Conservation (phyloP, 2,329 filamentous ascomycete species). For the Aspergillus pseudoviridinutans region DNA sequence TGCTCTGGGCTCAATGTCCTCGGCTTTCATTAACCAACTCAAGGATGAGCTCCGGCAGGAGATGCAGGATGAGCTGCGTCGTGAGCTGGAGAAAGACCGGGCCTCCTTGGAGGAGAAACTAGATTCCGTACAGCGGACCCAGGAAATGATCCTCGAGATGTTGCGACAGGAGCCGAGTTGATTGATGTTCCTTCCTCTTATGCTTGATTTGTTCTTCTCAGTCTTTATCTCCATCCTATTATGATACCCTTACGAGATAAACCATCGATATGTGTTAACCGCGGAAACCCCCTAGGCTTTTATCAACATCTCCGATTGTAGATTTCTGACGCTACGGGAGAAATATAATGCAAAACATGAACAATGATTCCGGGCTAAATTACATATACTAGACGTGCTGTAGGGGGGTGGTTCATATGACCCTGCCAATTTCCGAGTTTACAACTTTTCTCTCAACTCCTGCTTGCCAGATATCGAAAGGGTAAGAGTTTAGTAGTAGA, state of each 20-base stretch:
- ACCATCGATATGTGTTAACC: background rate
- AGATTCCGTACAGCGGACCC: slow-evolving; percentile 36
- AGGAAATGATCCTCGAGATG: slow-evolving; percentile 41
- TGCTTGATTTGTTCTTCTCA: slow-evolving; percentile 4
- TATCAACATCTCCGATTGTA: slow-evolving; percentile 14
- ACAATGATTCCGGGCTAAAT: slow-evolving; percentile 35
- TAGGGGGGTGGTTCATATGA: slow-evolving; percentile 16
- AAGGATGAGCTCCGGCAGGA: slow-evolving; percentile 33
- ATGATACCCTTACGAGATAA: slow-evolving; percentile 18
- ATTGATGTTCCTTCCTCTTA: slow-evolving; percentile 14
- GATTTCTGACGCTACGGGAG: slow-evolving; percentile 24
- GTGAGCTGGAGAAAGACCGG: slow-evolving; percentile 31
- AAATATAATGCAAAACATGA: slow-evolving; percentile 24
- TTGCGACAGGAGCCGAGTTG: slow-evolving; percentile 32
- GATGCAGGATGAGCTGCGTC: slow-evolving; percentile 29
- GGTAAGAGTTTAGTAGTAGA: slow-evolving; percentile 58
- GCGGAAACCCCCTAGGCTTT: background rate
- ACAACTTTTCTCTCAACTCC: background rate
- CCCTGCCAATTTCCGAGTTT: slow-evolving; percentile 13
- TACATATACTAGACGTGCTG: slow-evolving; percentile 33
- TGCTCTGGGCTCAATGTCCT: background rate
- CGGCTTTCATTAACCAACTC: slow-evolving; percentile 18
- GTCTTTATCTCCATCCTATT: slow-evolving; percentile 5
- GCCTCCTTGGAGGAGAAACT: slow-evolving; percentile 32
- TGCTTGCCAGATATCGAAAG: slow-evolving; percentile 2